A percentile compares a stretch with the other conserved stretches of the same genome.
These are phyloP conservation scores for Tetrapisispora namnaoensis DNA, from an alignment of 805 yeast genomes.

Conservation along the genomic window DNA sequence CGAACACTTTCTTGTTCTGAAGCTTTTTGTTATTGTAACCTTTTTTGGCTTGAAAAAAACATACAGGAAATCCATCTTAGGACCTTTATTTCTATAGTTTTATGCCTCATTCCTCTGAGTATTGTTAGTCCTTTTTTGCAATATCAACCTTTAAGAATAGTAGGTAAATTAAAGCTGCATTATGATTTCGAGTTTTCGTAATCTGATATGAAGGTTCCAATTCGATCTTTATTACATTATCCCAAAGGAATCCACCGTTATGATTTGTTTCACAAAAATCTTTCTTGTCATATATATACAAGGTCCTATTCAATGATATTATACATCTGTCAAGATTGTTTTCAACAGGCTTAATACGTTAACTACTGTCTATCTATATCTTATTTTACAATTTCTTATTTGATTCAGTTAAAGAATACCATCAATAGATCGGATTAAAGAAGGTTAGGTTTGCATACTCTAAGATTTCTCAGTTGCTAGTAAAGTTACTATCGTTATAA, in stretches of 20 bases:
- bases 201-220: background rate
- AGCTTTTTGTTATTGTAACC: background rate
- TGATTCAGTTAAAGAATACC: too few relatives aligned
- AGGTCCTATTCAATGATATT: background rate
- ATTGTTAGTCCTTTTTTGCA: background rate
- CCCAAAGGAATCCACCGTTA: background rate
- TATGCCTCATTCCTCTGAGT: background rate
- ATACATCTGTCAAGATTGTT: background rate
- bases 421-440: background rate
- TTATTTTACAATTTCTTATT: background rate
- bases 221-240: background rate
- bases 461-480: background rate
- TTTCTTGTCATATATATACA: background rate
- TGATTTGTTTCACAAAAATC: background rate
- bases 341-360: background rate
- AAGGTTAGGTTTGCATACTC: background rate
- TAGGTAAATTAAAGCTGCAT: background rate
- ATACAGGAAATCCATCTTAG: too few relatives aligned
- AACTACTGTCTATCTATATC: background rate
- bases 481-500: background rate
- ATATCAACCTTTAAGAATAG: background rate
- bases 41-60: background rate
- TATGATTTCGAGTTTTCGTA: conserved; percentile 1
- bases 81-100: too few relatives aligned
- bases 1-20: background rate